Percentiles rank a stretch among this genome's conserved stretches.
These are phyloP conservation scores for Pythium diclinum DNA, from an alignment of 352 stramenopile species.

Conservation along the genomic window DNA sequence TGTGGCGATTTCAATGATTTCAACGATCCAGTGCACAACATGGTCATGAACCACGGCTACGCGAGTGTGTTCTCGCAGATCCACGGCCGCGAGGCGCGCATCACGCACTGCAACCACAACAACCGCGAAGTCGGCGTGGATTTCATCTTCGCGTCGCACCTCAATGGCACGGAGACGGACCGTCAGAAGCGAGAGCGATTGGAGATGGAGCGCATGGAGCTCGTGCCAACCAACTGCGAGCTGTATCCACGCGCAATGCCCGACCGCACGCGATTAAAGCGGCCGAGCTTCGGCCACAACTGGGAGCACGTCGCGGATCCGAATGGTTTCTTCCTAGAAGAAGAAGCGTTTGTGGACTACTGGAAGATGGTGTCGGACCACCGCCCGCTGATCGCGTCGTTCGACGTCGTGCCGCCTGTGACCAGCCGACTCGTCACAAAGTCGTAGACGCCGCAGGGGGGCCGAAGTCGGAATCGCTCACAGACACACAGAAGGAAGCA, in stretches of 20 bases:
- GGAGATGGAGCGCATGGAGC: constrained; percentile 36
- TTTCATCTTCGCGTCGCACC: constrained; percentile 76
- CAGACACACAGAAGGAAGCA: too few relatives aligned
- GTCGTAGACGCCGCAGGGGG: neutral
- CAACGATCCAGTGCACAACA: constrained; percentile 76
- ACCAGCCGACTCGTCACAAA: constrained; percentile 15
- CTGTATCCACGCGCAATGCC: constrained; percentile 60
- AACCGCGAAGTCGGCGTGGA: constrained; percentile 85
- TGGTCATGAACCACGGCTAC: constrained; percentile 71
- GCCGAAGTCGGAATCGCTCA: neutral
- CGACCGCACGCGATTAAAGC: constrained; percentile 68
- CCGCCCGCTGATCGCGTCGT: constrained; percentile 60
- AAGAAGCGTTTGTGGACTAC: constrained; percentile 69
- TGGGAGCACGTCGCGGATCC: constrained; percentile 48
- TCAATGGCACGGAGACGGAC: constrained; percentile 23
- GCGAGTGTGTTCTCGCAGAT: constrained; percentile 69
- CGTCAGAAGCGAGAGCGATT: constrained; percentile 5
- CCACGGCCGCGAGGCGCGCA: constrained; percentile 73
- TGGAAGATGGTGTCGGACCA: constrained; percentile 82
- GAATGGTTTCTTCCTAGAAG: constrained; percentile 36
- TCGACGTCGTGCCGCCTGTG: constrained; percentile 38
- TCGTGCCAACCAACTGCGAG: constrained; percentile 54
- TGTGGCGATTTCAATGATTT: constrained; percentile 88
- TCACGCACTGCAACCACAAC: constrained; percentile 89
- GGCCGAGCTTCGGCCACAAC: constrained; percentile 72